Evolutionary conservation across 1,139 yeast species (phyloP).

Genomic region (Blastobotrys proliferans): DNA sequence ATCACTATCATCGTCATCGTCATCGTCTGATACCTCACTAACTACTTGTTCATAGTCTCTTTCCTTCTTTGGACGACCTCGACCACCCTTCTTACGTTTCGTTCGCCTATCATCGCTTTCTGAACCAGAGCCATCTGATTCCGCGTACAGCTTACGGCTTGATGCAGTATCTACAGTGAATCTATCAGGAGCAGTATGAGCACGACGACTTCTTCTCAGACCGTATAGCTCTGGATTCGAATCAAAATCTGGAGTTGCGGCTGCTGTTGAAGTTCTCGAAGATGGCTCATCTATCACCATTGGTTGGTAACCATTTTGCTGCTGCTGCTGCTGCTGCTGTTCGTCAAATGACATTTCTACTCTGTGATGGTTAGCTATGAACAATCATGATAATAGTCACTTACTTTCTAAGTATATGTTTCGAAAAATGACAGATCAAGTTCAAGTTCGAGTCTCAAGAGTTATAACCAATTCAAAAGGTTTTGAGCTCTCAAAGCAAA

Average conservation of each 20-base stretch:
- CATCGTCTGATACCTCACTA: conserved; percentile 22
- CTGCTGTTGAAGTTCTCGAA: conserved; percentile 1
- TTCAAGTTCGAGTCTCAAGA: too few relatives aligned
- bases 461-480: too few relatives aligned
- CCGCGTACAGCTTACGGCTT: conserved; percentile 23
- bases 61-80: conserved; percentile 12
- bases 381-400: too few relatives aligned
- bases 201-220: conserved; percentile 78
- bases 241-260: conserved; percentile 23
- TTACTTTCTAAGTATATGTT: too few relatives aligned
- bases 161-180: conserved; percentile 42
- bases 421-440: too few relatives aligned
- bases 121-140: conserved; percentile 16
- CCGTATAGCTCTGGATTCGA: conserved; percentile 86
- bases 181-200: conserved; percentile 48
- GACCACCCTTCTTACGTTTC: conserved; percentile 10
- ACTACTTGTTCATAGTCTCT: conserved; percentile 2
- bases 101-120: conserved; percentile 25
- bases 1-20: conserved; percentile 34
- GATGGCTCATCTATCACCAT: neutral
- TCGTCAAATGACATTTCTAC: too few relatives aligned
- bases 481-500: too few relatives aligned
- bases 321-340: too few relatives aligned
- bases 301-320: neutral
- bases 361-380: neutral